Percentiles rank a stretch among this genome's conserved stretches.
These are phyloP conservation scores for Plasmodium malariae DNA, from an alignment of 169 alveolate genomes.

Conservation along the genomic window DNA sequence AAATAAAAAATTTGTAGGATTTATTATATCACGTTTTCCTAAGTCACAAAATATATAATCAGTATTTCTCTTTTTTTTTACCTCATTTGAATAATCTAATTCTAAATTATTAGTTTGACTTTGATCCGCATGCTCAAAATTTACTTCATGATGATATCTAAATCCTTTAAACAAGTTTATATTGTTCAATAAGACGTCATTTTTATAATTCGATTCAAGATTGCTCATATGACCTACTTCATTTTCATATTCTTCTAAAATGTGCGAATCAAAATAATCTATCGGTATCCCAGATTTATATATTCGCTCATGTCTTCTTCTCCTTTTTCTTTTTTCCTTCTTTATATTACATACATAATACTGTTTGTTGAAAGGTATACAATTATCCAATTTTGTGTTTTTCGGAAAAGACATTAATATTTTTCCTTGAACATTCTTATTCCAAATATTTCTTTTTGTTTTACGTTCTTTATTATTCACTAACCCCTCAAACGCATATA, in stretches of 20 bases:
- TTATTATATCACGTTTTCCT: constrained; percentile 21
- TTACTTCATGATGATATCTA: constrained; percentile 9
- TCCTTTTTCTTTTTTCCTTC: not conserved
- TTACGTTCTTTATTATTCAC: not conserved
- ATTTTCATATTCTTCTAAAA: constrained; percentile 53
- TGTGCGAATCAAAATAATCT: constrained; percentile 33
- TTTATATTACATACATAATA: not conserved
- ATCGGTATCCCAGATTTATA: not conserved
- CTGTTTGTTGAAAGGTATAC: not conserved
- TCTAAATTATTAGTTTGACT: not conserved
- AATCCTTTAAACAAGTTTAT: constrained; percentile 33
- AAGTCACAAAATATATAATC: constrained; percentile 28
- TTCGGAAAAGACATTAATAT: not conserved
- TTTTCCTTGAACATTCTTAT: not conserved
- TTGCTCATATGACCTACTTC: not conserved
- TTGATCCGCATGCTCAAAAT: not conserved
- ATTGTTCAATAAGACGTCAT: not conserved
- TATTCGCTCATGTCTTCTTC: not conserved
- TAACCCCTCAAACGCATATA: not conserved
- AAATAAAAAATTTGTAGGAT: constrained; percentile 32
- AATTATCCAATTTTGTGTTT: not conserved
- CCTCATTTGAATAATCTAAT: not conserved
- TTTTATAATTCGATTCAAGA: not conserved
- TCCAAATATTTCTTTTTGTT: not conserved
- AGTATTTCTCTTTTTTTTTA: constrained; percentile 33